Percentiles rank a stretch among this genome's conserved stretches.
Conservation (phyloP, 495 filamentous ascomycete species). For the Penicillium waksmanii region DNA sequence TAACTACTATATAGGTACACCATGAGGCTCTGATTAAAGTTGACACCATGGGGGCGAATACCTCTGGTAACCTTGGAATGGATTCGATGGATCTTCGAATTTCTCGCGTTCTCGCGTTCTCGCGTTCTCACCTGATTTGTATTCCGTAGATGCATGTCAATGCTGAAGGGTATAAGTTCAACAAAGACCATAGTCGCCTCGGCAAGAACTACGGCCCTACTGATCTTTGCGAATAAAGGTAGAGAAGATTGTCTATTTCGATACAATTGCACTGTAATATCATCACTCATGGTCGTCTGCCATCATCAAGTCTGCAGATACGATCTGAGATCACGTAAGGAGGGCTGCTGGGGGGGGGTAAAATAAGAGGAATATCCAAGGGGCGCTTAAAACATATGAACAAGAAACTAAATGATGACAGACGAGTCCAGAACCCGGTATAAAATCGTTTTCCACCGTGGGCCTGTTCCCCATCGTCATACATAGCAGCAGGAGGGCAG, state of each 20-base stretch:
- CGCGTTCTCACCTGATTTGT: no score
- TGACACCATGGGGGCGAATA: no score
- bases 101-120: no score
- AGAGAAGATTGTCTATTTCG: slow-evolving; percentile 13
- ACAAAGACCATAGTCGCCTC: background rate
- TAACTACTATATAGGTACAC: no score
- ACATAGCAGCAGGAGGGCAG: slow-evolving; percentile 13
- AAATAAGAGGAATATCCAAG: slow-evolving; percentile 7
- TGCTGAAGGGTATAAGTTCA: no score
- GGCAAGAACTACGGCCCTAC: background rate
- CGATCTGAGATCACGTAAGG: slow-evolving; percentile 4
- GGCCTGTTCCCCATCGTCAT: background rate
- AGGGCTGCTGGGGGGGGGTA: background rate
- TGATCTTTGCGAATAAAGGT: background rate
- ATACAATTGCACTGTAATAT: slow-evolving; percentile 15
- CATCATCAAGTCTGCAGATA: slow-evolving; percentile 11
- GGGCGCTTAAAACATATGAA: slow-evolving; percentile 17
- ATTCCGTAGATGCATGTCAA: no score
- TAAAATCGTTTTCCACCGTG: background rate
- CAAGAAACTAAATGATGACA: slow-evolving; percentile 15
- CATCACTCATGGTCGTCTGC: slow-evolving; percentile 20
- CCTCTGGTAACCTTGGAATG: no score
- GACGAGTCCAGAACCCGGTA: background rate
- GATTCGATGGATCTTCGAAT: no score
- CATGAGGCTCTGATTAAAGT: no score